A percentile compares a stretch with the other conserved stretches of the same genome.
Conservation (phyloP, 2,329 filamentous ascomycete species). For the Colletotrichum salicis region DNA sequence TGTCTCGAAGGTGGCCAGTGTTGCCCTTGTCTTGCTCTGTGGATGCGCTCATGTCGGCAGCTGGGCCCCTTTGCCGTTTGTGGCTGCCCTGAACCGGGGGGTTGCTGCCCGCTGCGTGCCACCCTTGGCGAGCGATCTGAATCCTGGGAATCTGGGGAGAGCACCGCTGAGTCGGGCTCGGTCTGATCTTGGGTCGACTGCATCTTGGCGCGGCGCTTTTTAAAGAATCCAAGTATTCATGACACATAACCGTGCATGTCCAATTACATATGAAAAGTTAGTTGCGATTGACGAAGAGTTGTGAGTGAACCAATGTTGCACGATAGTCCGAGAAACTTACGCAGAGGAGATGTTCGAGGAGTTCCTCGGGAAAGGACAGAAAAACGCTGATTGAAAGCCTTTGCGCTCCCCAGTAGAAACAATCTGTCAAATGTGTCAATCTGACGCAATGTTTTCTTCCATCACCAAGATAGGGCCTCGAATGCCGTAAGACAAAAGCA, state of each 20-base stretch:
- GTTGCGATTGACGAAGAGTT: background rate
- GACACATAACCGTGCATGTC: background rate
- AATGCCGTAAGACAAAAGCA: background rate
- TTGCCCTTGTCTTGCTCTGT: background rate
- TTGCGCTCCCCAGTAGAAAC: background rate
- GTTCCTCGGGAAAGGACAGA: background rate
- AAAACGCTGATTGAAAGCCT: background rate
- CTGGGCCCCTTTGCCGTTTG: background rate
- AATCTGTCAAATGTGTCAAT: background rate
- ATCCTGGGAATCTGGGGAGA: slow-evolving; percentile 20
- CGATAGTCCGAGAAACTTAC: too few species aligned
- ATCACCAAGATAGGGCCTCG: too few species aligned
- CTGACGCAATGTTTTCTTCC: background rate
- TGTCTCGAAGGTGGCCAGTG: background rate
- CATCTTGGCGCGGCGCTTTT: background rate
- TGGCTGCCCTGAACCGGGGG: background rate
- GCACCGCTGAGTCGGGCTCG: slow-evolving; percentile 14
- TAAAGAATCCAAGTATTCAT: background rate
- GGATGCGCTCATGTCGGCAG: slow-evolving; percentile 2
- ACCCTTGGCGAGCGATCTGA: slow-evolving; percentile 3
- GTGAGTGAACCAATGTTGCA: background rate
- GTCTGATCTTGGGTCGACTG: slow-evolving; percentile 7
- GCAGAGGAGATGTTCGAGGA: background rate
- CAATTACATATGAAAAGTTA: background rate
- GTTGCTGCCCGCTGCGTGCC: background rate